These are phyloP conservation scores for Syncephalastrum racemosum DNA, from an alignment of 371 early-diverging fungal species.

Conservation along the genomic window DNA sequence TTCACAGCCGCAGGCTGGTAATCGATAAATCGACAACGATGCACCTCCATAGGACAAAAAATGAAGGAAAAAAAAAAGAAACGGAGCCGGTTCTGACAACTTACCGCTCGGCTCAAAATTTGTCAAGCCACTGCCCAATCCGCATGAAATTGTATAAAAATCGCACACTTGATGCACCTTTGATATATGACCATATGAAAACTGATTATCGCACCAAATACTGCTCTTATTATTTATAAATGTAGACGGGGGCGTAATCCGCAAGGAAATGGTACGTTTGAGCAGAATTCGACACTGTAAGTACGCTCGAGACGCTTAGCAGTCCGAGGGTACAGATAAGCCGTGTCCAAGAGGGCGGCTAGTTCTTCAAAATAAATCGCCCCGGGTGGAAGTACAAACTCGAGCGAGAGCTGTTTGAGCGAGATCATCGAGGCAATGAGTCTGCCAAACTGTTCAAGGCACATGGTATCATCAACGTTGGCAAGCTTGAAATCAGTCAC, in stretches of 20 bases:
- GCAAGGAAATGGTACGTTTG: too few relatives aligned
- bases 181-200: too few relatives aligned
- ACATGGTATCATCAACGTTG: constrained; percentile 18
- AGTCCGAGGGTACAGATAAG: constrained; percentile 5
- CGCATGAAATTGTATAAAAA: too few relatives aligned
- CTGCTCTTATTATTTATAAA: too few relatives aligned
- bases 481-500: constrained; percentile 15
- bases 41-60: constrained; percentile 62
- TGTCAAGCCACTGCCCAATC: too few relatives aligned
- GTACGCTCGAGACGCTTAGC: not conserved
- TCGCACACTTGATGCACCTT: too few relatives aligned
- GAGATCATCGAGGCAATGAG: constrained; percentile 17
- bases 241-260: too few relatives aligned
- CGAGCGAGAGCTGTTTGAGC: constrained; percentile 11
- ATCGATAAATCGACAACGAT: constrained; percentile 90
- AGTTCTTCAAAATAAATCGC: constrained; percentile 7
- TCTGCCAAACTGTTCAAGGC: constrained; percentile 5
- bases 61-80: too few relatives aligned
- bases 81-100: too few relatives aligned
- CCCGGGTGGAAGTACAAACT: constrained; percentile 26
- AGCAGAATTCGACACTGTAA: constrained; percentile 1
- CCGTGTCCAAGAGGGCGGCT: not conserved
- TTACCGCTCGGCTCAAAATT: too few relatives aligned
- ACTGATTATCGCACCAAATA: too few relatives aligned
- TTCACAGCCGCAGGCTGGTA: constrained; percentile 86